These are phyloP conservation scores for Houttuynia cordata DNA, from an alignment of 164 flowering plant genomes.

Conservation along the genomic window DNA sequence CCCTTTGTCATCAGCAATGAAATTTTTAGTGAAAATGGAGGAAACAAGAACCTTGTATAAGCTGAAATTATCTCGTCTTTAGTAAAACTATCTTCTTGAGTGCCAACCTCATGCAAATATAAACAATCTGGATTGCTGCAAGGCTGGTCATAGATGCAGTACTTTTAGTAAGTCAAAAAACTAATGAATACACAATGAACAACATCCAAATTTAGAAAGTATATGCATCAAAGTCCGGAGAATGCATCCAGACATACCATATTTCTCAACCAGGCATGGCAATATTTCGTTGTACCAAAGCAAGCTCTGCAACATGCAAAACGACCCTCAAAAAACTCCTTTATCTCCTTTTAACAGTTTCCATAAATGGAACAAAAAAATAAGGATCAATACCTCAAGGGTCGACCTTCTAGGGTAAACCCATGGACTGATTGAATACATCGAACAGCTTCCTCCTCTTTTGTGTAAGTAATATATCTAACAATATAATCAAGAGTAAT, in stretches of 20 bases:
- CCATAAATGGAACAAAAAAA: neutral
- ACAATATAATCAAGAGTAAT: slow-evolving; percentile 1
- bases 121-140: slow-evolving; percentile 71
- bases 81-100: slow-evolving; percentile 89
- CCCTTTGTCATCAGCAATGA: too few species aligned
- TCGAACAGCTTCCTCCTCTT: slow-evolving; percentile 93
- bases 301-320: slow-evolving; percentile 58
- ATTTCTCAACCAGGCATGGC: slow-evolving; percentile 96
- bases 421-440: slow-evolving; percentile 94
- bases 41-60: slow-evolving; percentile 56
- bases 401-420: slow-evolving; percentile 70
- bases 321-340: too few species aligned
- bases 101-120: slow-evolving; percentile 93
- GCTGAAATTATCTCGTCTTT: slow-evolving; percentile 91
- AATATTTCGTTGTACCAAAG: slow-evolving; percentile 98
- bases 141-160: slow-evolving; percentile 34
- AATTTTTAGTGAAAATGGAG: neutral
- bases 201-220: neutral
- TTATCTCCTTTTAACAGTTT: neutral
- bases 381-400: slow-evolving; percentile 37
- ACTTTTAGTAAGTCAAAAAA: too few species aligned
- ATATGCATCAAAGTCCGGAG: neutral
- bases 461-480: slow-evolving; percentile 91
- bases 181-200: too few species aligned
- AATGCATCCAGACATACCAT: slow-evolving; percentile 37